Evolutionary conservation across 1,284 basidiomycete species (phyloP).

Genomic region (Xerocomus amazonicus): DNA sequence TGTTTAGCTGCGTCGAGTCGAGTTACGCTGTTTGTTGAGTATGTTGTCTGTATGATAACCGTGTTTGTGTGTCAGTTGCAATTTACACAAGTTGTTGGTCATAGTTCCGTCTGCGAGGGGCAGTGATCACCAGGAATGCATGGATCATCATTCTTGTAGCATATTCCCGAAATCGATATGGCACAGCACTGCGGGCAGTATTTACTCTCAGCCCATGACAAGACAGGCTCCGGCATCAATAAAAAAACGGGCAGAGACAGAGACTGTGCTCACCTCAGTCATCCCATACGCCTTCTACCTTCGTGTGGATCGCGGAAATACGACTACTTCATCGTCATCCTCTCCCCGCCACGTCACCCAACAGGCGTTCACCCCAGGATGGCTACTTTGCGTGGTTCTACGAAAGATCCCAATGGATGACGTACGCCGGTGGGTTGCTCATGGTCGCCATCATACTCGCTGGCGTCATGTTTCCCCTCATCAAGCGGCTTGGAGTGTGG

Average conservation of each 20-base stretch:
- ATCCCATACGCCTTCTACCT: conserved; percentile 90
- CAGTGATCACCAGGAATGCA: too few species aligned
- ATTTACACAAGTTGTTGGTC: too few species aligned
- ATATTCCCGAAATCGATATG: too few species aligned
- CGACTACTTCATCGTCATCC: conserved; percentile 62
- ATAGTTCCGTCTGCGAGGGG: too few species aligned
- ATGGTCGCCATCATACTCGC: conserved; percentile 96
- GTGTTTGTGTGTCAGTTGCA: too few species aligned
- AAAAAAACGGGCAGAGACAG: conserved; percentile 76
- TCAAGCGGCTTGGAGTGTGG: conserved; percentile 94
- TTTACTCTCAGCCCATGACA: too few species aligned
- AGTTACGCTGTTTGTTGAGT: too few species aligned
- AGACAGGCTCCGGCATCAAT: too few species aligned
- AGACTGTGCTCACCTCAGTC: conserved; percentile 63
- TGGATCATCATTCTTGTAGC: too few species aligned
- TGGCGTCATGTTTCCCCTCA: conserved; percentile 97
- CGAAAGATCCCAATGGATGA: conserved; percentile 91
- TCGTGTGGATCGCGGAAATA: conserved; percentile 76
- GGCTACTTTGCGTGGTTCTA: conserved; percentile 97
- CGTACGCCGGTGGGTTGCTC: conserved; percentile 85
- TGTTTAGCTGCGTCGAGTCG: too few species aligned
- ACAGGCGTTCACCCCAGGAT: conserved; percentile 75
- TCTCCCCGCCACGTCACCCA: conserved; percentile 78
- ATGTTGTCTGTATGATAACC: too few species aligned
- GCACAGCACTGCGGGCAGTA: too few species aligned